Conservation (phyloP, 2,329 filamentous ascomycete species). For the Fusarium oxysporum region DNA sequence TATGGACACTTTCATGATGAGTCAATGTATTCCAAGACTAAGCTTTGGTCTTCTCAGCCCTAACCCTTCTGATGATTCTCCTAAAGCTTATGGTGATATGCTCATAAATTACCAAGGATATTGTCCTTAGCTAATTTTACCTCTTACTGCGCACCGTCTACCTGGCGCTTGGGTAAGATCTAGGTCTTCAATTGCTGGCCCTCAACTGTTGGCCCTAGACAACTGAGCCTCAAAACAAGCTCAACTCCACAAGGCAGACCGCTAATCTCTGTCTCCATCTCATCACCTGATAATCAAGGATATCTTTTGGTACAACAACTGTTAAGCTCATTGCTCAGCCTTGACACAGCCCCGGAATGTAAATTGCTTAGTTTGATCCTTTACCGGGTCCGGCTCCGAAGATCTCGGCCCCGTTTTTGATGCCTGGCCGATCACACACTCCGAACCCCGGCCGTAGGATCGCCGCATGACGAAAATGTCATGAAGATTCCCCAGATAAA, state of each 20-base stretch:
- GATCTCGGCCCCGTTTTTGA: conserved; percentile 17
- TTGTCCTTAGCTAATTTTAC: neutral
- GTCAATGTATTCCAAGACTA: neutral
- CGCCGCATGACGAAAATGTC: conserved; percentile 12
- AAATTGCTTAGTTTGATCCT: neutral
- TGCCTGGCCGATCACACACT: neutral
- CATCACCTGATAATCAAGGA: neutral
- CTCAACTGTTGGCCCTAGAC: neutral
- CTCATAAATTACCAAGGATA: neutral
- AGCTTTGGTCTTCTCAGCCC: neutral
- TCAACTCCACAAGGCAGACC: conserved; percentile 26
- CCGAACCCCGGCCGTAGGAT: conserved; percentile 7
- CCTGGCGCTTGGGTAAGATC: neutral
- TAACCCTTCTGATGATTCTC: neutral
- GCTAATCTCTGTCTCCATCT: neutral
- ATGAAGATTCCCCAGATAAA: neutral
- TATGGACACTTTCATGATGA: too few species aligned
- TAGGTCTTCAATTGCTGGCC: neutral
- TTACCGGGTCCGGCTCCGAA: conserved; percentile 17
- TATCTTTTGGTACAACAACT: neutral
- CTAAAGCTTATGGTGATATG: neutral
- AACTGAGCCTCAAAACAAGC: conserved; percentile 14
- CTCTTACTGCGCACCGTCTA: neutral
- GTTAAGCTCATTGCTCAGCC: conserved; percentile 17
- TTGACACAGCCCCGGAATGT: conserved; percentile 18